Conservation (phyloP, 108 stramenopile species). For the Cyclotella sp. region DNA sequence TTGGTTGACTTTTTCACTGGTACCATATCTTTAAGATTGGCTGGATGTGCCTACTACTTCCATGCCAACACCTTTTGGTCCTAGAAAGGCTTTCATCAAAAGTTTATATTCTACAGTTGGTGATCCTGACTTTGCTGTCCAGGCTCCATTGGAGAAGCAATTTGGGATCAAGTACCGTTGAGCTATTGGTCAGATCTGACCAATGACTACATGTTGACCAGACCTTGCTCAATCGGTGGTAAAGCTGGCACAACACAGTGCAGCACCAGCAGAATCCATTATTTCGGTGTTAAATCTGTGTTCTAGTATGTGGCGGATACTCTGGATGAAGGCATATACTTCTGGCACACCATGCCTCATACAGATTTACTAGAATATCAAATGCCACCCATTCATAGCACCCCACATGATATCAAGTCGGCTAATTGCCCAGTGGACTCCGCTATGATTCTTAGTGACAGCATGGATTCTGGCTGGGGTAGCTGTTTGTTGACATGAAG, state of each 20-base stretch:
- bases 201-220: too few relatives aligned
- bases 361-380: slow-evolving; percentile 13
- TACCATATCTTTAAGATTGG: not conserved
- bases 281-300: not conserved
- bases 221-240: too few relatives aligned
- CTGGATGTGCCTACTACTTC: not conserved
- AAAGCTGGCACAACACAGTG: too few relatives aligned
- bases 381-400: not conserved
- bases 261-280: not conserved
- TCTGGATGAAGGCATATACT: too few relatives aligned
- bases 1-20: not conserved
- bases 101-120: not conserved
- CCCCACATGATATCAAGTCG: slow-evolving; percentile 4
- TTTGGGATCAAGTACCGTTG: not conserved
- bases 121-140: not conserved
- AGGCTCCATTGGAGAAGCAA: slow-evolving; percentile 1
- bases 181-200: not conserved
- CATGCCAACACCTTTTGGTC: not conserved
- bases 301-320: not conserved
- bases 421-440: not conserved
- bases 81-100: not conserved
- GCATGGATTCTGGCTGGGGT: slow-evolving; percentile 2
- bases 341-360: slow-evolving; percentile 25
- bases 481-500: not conserved
- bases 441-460: not conserved